Evolutionary conservation across 2,329 filamentous ascomycete genomes (phyloP).

Genomic region (Tolypocladium tropicale): DNA sequence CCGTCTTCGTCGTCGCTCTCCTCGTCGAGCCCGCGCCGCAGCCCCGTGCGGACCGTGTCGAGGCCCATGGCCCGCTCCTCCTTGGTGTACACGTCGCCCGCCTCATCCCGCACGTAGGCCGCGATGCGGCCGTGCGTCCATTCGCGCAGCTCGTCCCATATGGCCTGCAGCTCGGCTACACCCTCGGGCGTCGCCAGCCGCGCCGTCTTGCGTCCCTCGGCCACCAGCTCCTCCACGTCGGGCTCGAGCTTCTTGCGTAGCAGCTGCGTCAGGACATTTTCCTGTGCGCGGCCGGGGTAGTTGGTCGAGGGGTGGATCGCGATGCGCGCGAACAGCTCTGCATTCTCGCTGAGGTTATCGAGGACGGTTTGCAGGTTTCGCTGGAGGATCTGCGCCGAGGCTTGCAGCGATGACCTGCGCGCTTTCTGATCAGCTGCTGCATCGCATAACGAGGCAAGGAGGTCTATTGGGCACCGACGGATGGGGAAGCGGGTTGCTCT

Average conservation of each 20-base stretch:
- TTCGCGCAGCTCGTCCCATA: constrained; percentile 42
- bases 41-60: constrained; percentile 61
- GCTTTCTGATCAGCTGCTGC: not conserved
- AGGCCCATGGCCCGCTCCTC: constrained; percentile 58
- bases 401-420: constrained; percentile 59
- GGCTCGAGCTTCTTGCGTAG: constrained; percentile 79
- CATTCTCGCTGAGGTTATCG: constrained; percentile 53
- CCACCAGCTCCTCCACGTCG: constrained; percentile 62
- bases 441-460: not conserved
- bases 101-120: constrained; percentile 31
- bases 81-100: constrained; percentile 56
- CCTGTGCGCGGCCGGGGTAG: constrained; percentile 61
- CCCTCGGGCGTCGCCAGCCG: constrained; percentile 32
- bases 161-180: constrained; percentile 32
- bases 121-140: constrained; percentile 31
- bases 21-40: constrained; percentile 45
- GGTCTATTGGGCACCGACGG: constrained; percentile 40
- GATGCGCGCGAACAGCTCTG: constrained; percentile 56
- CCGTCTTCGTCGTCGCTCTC: constrained; percentile 46
- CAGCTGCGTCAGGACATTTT: constrained; percentile 55
- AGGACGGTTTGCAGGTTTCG: constrained; percentile 59
- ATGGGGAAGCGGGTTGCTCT: constrained; percentile 55
- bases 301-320: constrained; percentile 68
- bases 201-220: constrained; percentile 45
- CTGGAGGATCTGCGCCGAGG: constrained; percentile 61